Evolutionary conservation across 768 basidiomycete species (phyloP), one percentile per base, ranked within the genome.

Genomic region (Punctularia strigosozonata): DNA sequence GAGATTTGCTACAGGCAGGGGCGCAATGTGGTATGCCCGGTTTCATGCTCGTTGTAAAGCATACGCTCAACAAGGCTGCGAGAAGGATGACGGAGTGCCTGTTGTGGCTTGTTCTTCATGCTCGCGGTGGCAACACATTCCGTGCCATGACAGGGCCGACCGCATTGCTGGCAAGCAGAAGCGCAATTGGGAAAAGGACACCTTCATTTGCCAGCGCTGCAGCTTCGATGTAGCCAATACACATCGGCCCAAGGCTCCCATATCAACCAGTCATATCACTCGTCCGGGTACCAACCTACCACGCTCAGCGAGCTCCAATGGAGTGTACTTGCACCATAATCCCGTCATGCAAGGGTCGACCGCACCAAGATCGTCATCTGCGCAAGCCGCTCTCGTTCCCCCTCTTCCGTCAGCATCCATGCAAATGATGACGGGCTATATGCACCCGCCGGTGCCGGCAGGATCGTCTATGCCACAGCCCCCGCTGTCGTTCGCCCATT

Each of bases 71-170:
- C n/a, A n/a, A 38, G 30, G 21, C 22, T 25, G 41, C 28, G 25
- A 26, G 7, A 43, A 91, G 89, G 85, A 90, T 43, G 87, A 88
- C 43, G 82, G 78, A 8, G 62, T 66, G 8, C 77, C 83, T 3
- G 69, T 94, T 61, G 73, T 89, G 53, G 87, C 75, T 25, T 95
- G 91, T 51, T 85, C 83, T 18, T 53, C 59, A 21, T 95, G 91
- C 56, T 71, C 68, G 12, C 77, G 77, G 55, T 95, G 90, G 91
- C 91, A 94, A 49, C 91, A 95, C 50, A 86, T 86, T 24, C 53
- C 63, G 17, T 95, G 91, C 50, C 87, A 92, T 50, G 85, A 94
- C 51, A 61, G 58, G 35, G 73, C 68, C 21, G 90, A 92, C 55
- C 57, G 61, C 22, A 59, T 65, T 17, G 69, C 72, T 31, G 82